These are phyloP conservation scores for Eucalyptus marginata DNA, from an alignment of 345 rosid species.

Conservation along the genomic window DNA sequence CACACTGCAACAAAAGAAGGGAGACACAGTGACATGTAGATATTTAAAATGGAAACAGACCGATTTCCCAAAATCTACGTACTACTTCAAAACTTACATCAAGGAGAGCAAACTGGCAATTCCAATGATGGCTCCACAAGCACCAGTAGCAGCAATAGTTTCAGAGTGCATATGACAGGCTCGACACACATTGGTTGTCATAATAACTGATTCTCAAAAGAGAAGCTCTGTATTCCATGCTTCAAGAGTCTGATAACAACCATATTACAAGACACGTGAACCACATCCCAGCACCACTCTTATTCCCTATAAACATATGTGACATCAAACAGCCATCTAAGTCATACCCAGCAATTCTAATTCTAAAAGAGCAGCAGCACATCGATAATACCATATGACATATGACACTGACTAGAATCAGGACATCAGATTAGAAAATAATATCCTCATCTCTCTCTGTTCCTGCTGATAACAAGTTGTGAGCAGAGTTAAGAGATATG, in stretches of 20 bases:
- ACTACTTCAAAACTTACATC: not conserved
- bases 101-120: not conserved
- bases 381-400: not conserved
- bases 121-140: not conserved
- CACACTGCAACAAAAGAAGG: not conserved
- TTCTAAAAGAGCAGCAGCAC: not conserved
- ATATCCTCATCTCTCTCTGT: constrained; percentile 6
- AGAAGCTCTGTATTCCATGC: not conserved
- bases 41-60: not conserved
- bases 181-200: not conserved
- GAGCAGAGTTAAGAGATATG: not conserved
- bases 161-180: not conserved
- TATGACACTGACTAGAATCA: not conserved
- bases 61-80: not conserved
- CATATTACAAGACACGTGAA: not conserved
- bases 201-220: not conserved
- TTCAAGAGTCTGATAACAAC: not conserved
- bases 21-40: not conserved
- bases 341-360: not conserved
- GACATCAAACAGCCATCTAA: not conserved
- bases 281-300: not conserved
- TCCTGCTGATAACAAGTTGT: not conserved
- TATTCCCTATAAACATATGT: not conserved
- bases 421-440: not conserved
- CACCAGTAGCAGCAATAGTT: not conserved